A percentile compares a stretch with the other conserved stretches of the same genome.
These are phyloP conservation scores for Sonneratia caseolaris DNA, from an alignment of 345 rosid genomes.

Conservation along the genomic window DNA sequence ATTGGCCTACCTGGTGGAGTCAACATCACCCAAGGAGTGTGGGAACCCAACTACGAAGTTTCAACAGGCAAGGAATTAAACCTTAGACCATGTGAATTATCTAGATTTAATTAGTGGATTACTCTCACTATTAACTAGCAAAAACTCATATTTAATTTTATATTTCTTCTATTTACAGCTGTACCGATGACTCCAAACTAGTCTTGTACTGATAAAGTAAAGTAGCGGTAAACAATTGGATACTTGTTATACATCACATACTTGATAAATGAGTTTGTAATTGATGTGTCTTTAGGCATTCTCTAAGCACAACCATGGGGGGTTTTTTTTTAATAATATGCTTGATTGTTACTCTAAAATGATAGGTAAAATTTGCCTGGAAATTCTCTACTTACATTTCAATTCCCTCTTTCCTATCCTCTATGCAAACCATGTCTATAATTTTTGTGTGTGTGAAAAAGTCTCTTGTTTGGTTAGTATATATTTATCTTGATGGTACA, in stretches of 20 bases:
- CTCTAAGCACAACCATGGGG: not conserved
- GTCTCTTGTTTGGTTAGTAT: not conserved
- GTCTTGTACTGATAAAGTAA: not conserved
- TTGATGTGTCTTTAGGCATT: not conserved
- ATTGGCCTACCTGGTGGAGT: slow-evolving; percentile 57
- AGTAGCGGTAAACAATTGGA: not conserved
- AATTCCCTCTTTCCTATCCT: not conserved
- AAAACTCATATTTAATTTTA: not conserved
- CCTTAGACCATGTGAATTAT: slow-evolving; percentile 2
- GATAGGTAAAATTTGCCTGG: not conserved
- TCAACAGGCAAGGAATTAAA: slow-evolving; percentile 58
- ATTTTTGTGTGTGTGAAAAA: not conserved
- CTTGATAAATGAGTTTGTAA: not conserved
- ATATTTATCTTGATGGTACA: not conserved
- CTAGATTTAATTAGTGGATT: not conserved
- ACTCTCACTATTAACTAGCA: not conserved
- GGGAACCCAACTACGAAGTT: slow-evolving; percentile 32
- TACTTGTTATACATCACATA: not conserved
- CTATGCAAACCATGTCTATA: not conserved
- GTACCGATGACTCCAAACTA: not conserved
- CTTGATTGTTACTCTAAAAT: not conserved
- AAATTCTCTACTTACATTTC: not conserved
- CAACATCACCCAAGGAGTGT: slow-evolving; percentile 21
- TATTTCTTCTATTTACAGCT: not conserved
- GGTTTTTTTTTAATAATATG: not conserved